phyloP scores from a whole-genome alignment of 805 yeast genomes.

The Saccharomycopsis capsularis region DNA sequence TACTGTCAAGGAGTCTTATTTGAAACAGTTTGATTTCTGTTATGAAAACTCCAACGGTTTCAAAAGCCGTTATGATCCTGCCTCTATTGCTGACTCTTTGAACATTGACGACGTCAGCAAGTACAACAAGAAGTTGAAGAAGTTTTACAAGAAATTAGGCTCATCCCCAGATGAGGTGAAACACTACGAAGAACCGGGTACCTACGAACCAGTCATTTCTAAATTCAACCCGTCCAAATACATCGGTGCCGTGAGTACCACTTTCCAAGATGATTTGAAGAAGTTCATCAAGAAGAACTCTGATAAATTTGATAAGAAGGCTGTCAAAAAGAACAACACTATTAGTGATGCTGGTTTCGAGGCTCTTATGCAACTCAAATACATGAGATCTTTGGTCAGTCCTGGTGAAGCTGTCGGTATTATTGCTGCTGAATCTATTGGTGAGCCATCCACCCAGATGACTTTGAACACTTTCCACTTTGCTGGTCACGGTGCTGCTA shows the following conservation, averaged over 20 bases:
- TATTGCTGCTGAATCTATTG: slow-evolving; percentile 95
- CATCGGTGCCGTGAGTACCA: slow-evolving; percentile 89
- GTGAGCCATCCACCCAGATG: slow-evolving; percentile 99
- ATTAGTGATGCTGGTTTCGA: slow-evolving; percentile 67
- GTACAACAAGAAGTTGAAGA: slow-evolving; percentile 77
- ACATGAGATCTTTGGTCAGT: slow-evolving; percentile 88
- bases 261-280: slow-evolving; percentile 76
- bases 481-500: slow-evolving; percentile 99
- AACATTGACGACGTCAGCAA: slow-evolving; percentile 78
- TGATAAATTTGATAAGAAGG: slow-evolving; percentile 41
- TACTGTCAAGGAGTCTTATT: slow-evolving; percentile 88
- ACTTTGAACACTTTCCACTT: slow-evolving; percentile 94
- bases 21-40: slow-evolving; percentile 91
- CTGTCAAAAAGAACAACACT: slow-evolving; percentile 33
- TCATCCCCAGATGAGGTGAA: slow-evolving; percentile 43
- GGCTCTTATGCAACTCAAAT: slow-evolving; percentile 96
- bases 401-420: slow-evolving; percentile 99
- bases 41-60: slow-evolving; percentile 83
- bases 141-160: slow-evolving; percentile 39
- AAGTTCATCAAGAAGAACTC: slow-evolving; percentile 52
- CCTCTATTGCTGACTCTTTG: slow-evolving; percentile 58
- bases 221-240: slow-evolving; percentile 83
- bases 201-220: slow-evolving; percentile 85
- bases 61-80: slow-evolving; percentile 80
- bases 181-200: slow-evolving; percentile 53